Evolutionary conservation across 1,284 basidiomycete species (phyloP), one percentile per base, ranked within the genome.

Genomic region (Boletus semigastroideus): DNA sequence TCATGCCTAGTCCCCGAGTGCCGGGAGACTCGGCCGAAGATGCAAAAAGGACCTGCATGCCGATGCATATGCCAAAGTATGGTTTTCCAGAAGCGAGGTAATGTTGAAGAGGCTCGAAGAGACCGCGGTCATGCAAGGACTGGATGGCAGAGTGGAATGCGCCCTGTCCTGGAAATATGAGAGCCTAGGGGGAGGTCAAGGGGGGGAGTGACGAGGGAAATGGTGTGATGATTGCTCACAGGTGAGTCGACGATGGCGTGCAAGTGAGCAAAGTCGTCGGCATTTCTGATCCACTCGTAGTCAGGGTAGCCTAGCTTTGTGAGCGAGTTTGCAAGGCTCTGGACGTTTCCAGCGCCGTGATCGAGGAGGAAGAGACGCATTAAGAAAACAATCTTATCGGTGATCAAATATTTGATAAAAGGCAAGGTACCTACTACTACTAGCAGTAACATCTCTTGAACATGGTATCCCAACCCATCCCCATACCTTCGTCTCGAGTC

Each of bases 151-250:
- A 86, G 49, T 89, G 87, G 68, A 98, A 99, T 8, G 94, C 84
- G 25, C 97, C 97, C 40, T 99, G 97, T n/a, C 97, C 97, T 45
- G 97, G 97, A 69, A 99, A 99, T 63, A 99, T 80, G 65, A 99
- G 86, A 72, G 87, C 90, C 96, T 98, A 48, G 51, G 48, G 49
- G 55, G 43, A 52, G 48, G 52, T 54, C 36, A 55, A n/a, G n/a
- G 51, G 53, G 49, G 54, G 53, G 49, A 53, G 56, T 59, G 44
- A 62, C 58, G 47, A 42, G 41, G 44, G 42, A 40, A 43, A 57
- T 43, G 38, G 46, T 46, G 46, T 28, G 42, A 46, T 40, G 31
- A 31, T 43, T 42, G 83, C 94, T 77, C 69, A 97, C 95, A 51
- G 94, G 94, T 65, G 87, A 84, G 62, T 84, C 78, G 17, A 56